Percentiles rank a stretch among this genome's conserved stretches.
Conservation (phyloP, 768 basidiomycete genomes). For the Macrolepiota dolichaula region DNA sequence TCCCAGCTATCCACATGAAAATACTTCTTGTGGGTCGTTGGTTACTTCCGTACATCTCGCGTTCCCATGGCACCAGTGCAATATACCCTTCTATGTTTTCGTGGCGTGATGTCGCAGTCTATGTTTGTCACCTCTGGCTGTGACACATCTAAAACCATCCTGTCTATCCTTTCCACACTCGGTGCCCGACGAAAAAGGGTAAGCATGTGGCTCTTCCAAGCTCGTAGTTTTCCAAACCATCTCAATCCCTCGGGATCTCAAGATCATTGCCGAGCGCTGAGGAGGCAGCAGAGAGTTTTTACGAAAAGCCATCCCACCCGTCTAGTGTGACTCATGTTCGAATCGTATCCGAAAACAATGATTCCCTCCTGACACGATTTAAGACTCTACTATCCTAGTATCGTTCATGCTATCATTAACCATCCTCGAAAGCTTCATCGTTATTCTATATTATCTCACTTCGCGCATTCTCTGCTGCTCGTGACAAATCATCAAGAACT, state of each 20-base stretch:
- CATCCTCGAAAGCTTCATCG: too few species aligned
- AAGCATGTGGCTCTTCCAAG: conserved; percentile 19
- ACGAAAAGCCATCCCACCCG: too few species aligned
- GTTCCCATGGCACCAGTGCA: not conserved
- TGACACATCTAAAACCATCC: conserved; percentile 46
- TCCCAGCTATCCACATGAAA: conserved; percentile 45
- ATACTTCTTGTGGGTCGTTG: conserved; percentile 39
- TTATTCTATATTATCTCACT: not conserved
- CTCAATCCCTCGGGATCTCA: conserved; percentile 11
- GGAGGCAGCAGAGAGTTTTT: too few species aligned
- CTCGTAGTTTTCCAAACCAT: not conserved
- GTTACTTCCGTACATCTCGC: not conserved
- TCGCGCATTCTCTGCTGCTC: not conserved
- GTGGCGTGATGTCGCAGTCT: conserved; percentile 42
- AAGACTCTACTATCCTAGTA: too few species aligned
- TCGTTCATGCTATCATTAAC: too few species aligned
- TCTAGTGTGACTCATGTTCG: too few species aligned
- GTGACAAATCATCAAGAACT: not conserved
- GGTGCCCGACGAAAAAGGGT: conserved; percentile 24
- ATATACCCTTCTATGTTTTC: conserved; percentile 35
- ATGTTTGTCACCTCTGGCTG: conserved; percentile 50
- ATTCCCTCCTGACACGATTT: too few species aligned
- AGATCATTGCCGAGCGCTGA: too few species aligned
- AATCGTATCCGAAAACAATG: too few species aligned
- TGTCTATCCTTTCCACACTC: conserved; percentile 47